phyloP scores from a whole-genome alignment of 805 yeast genomes.

The Saccharomyces jurei region DNA sequence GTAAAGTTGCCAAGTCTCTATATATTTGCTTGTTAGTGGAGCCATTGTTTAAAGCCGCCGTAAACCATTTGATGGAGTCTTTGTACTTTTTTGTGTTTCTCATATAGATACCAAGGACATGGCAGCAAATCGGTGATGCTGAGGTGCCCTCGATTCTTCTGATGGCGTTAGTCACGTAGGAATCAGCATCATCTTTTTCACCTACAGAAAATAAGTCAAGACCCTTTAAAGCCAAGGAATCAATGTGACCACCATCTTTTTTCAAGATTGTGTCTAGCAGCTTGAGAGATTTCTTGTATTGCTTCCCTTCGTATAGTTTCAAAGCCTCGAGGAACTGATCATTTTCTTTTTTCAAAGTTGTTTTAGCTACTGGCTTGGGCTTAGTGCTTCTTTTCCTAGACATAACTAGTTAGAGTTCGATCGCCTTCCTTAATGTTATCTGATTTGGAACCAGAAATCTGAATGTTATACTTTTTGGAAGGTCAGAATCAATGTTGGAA shows the following conservation, averaged over 20 bases:
- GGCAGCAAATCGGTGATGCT: constrained; percentile 65
- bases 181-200: constrained; percentile 54
- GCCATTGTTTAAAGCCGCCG: constrained; percentile 67
- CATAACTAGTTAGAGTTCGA: constrained; percentile 6
- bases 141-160: constrained; percentile 40
- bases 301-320: constrained; percentile 72
- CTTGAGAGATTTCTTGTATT: constrained; percentile 79
- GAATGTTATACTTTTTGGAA: not conserved
- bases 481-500: not conserved
- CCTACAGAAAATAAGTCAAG: constrained; percentile 51
- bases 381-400: constrained; percentile 18
- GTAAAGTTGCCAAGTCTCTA: constrained; percentile 74
- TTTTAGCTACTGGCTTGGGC: constrained; percentile 8
- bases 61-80: constrained; percentile 73
- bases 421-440: not conserved
- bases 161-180: constrained; percentile 53
- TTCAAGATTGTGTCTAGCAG: constrained; percentile 66
- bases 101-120: constrained; percentile 78
- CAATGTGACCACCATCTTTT: constrained; percentile 68
- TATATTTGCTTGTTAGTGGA: constrained; percentile 70
- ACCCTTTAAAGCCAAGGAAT: constrained; percentile 80
- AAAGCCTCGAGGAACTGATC: constrained; percentile 72
- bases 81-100: constrained; percentile 59
- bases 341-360: constrained; percentile 50
- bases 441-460: not conserved